Conservation (phyloP, 78 protist genomes). For the Trichosphaerium sp. region DNA sequence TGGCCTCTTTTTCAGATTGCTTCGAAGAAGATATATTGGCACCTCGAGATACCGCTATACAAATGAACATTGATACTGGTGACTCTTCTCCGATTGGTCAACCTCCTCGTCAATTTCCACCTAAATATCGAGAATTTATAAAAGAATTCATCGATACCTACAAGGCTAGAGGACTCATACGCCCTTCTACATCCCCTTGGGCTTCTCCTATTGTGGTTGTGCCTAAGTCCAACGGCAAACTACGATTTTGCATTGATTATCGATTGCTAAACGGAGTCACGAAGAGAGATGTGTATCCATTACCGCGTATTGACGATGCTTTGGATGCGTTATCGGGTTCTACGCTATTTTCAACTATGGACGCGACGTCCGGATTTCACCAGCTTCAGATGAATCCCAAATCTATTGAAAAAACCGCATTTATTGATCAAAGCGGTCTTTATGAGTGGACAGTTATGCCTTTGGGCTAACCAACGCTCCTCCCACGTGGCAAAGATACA, state of each 20-base stretch:
- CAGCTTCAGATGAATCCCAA: not conserved
- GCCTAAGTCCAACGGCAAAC: not conserved
- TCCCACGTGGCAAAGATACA: not conserved
- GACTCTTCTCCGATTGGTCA: no score
- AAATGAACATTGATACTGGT: no score
- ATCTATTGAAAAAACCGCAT: not conserved
- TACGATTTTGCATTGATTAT: slow-evolving; percentile 6
- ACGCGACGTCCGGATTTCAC: not conserved
- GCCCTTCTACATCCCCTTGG: no score
- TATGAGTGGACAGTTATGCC: not conserved
- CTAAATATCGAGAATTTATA: no score
- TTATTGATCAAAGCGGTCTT: not conserved
- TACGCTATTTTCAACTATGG: not conserved
- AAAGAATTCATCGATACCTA: no score
- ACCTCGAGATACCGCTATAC: no score
- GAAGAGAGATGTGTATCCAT: not conserved
- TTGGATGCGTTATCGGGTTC: not conserved
- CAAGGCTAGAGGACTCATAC: no score
- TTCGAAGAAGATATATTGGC: no score
- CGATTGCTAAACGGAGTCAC: not conserved
- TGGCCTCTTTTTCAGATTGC: no score
- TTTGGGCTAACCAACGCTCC: not conserved
- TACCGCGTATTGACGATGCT: slow-evolving; percentile 2
- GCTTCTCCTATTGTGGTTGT: not conserved
- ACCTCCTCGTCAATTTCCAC: no score